Base-by-base conservation (phyloP, 1,139 yeast species). In the Suhomyces bribrorum region DNA sequence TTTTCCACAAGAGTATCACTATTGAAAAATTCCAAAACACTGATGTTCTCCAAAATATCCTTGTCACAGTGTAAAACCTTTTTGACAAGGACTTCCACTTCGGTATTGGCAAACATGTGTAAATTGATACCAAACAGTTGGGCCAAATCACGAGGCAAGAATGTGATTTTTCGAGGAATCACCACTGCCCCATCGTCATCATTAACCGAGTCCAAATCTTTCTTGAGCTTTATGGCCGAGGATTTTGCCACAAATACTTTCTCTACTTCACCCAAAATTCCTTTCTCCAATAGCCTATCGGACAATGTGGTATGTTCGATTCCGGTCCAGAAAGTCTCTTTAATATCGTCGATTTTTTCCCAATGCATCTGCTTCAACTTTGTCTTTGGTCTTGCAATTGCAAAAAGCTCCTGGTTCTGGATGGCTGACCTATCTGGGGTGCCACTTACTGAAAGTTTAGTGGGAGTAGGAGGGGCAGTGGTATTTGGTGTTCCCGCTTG, bases 301-400 rank as follows among this genome's bases (percentile, higher is more conserved):
- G 79, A 73, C 18, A 81, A 61, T 3, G 69, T 61, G 7, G 61
- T 57, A 43, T 70, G 79, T 32, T 73, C 73, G 20, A 73, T 65
- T 27, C 75, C 78, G n/a, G 72, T 73, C 98, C 98, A 92, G 38
- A 92, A 78, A 0, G 97, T 90, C 31, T 81, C 75, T 31, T 81
- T 77, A 31, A 87, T 81, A 44, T 72, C 64, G 22, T 81, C 83
- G 31, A 92, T 70, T 55, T 80, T 86, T 49, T 90, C 96, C 97
- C 97, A 92, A 57, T 92, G 98, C 73, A 92, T 83, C 56, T 90
- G 97, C 59, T 90, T 92, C 52, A 92, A 70, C 47, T 81, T 83
- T 13, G 77, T 66, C 40, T 75, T 75, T 4, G 94, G 86, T 38
- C 83, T 68, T 12, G 68, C 61, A 37, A 41, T 45, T 15, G 45